phyloP scores from a whole-genome alignment of 2,329 filamentous ascomycete genomes.

The Trichothecium roseum region DNA sequence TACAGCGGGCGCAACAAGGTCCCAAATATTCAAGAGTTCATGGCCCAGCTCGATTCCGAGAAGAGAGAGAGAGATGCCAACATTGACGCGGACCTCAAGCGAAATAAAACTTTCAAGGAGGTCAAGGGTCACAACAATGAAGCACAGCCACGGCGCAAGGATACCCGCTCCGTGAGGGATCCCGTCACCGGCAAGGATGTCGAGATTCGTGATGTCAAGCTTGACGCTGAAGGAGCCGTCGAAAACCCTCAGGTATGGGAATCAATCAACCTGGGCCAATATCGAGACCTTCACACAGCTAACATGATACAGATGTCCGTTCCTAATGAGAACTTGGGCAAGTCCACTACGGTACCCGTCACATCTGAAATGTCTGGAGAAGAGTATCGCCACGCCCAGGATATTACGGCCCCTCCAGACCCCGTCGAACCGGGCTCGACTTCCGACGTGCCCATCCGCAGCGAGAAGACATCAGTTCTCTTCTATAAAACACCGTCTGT shows the following conservation, averaged over 20 bases:
- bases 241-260: conserved; percentile 56
- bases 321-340: conserved; percentile 80
- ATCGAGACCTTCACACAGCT: not conserved
- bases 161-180: conserved; percentile 69
- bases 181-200: conserved; percentile 82
- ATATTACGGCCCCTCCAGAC: conserved; percentile 83
- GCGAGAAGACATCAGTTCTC: conserved; percentile 91
- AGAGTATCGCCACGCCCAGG: conserved; percentile 78
- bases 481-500: conserved; percentile 91
- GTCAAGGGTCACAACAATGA: conserved; percentile 32
- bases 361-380: conserved; percentile 59
- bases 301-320: conserved; percentile 61
- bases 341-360: conserved; percentile 61
- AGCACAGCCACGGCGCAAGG: conserved; percentile 22
- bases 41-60: conserved; percentile 66
- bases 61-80: conserved; percentile 65
- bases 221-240: conserved; percentile 56
- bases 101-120: conserved; percentile 23
- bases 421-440: conserved; percentile 74
- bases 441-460: conserved; percentile 88
- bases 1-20: conserved; percentile 79
- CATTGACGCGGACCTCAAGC: conserved; percentile 49
- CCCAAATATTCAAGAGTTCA: conserved; percentile 78
- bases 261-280: not conserved
- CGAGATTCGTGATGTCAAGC: conserved; percentile 71